Conservation (phyloP, 768 basidiomycete genomes). For the Mycena amicta region DNA sequence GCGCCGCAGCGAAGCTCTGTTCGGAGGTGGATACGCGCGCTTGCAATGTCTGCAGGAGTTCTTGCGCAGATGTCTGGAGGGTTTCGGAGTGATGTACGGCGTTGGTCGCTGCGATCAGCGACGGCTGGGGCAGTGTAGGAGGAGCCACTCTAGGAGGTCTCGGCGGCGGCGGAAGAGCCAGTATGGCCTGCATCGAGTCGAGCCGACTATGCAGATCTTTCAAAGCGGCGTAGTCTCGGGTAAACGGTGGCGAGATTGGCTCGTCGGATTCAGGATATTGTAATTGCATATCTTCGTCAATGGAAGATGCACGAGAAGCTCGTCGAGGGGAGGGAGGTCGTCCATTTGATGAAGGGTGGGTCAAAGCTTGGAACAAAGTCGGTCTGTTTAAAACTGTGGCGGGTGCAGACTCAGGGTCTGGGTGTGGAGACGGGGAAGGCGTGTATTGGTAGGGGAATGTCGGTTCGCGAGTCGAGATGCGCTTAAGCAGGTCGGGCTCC, state of each 20-base stretch:
- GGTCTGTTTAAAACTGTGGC: conserved; percentile 10
- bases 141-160: conserved; percentile 5
- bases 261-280: conserved; percentile 11
- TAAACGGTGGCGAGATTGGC: conserved; percentile 11
- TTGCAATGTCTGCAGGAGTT: conserved; percentile 10
- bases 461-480: conserved; percentile 43
- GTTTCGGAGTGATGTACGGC: conserved; percentile 13
- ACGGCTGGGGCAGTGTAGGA: conserved; percentile 9
- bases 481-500: conserved; percentile 52
- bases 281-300: conserved; percentile 14
- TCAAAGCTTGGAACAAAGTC: conserved; percentile 16
- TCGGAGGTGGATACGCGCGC: conserved; percentile 6
- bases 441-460: conserved; percentile 29
- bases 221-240: conserved; percentile 14
- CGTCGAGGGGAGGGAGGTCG: background rate
- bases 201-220: conserved; percentile 17
- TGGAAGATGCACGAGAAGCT: background rate
- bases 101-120: conserved; percentile 12
- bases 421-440: conserved; percentile 23
- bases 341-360: background rate
- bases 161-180: conserved; percentile 12
- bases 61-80: conserved; percentile 1
- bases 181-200: conserved; percentile 10
- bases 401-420: conserved; percentile 11
- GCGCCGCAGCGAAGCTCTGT: conserved; percentile 9